Evolutionary conservation across 2,329 filamentous ascomycete species (phyloP), one percentile per base, ranked within the genome.

Genomic region (Fusarium veterinarium): DNA sequence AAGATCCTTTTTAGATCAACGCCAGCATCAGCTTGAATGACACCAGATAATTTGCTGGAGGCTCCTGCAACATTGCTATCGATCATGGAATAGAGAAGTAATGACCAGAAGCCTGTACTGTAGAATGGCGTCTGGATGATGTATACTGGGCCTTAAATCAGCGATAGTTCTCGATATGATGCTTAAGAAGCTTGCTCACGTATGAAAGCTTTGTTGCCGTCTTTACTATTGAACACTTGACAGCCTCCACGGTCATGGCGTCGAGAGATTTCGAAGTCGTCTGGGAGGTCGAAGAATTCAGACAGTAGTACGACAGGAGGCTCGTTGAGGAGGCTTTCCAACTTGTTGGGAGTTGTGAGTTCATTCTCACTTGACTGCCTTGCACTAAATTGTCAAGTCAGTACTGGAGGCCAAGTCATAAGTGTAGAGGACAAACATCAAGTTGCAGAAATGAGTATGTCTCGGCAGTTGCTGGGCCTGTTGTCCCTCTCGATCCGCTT

Each of bases 61-160:
- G 0, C 20, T 20, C 8, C 8, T 10, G 6, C 9, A 0, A 5
- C 3, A 11, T 5, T 11, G 0, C 8, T 42, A 3, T 57, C 17
- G 4, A 3, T 3, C 23, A 45, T 1, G 0, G 40, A 6, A 17
- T 57, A 37, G 2, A 57, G 53, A 11, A 57, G 16, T 2, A 57
- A 28, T 0, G 53, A 57, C 53, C 53, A 57, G 53, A 57, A 57
- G 1, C 31, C 53, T 8, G n/a, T 57, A 28, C 23, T n/a, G 6
- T 57, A 57, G 53, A 57, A 57, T 7, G 40, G 53, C 0, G 53
- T 57, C 2, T 57, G 53, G 0, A 57, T 45, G 8, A 57, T 57
- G 0, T 45, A 57, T 0, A 33, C 53, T 56, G 20, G 4, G 1
- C 6, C 13, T 10, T 17, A 0, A 0, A 5, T 41, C 10, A 55